These are phyloP conservation scores for Aspergillus nomiae DNA, from an alignment of 2,329 filamentous ascomycete species.

Conservation along the genomic window DNA sequence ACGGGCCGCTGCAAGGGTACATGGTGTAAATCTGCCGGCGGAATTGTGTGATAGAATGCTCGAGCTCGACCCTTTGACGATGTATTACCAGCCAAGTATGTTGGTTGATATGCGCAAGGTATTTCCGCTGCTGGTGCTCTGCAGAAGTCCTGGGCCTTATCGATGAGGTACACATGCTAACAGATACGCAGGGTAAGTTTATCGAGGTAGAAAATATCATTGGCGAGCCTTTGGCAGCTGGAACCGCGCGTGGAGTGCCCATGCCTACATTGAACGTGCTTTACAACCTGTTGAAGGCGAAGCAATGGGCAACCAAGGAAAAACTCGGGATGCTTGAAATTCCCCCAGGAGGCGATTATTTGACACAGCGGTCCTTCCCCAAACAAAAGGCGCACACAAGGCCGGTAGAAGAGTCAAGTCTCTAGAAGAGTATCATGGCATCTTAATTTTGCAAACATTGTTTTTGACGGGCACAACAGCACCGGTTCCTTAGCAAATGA, in stretches of 20 bases:
- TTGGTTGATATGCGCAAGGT: slow-evolving; percentile 54
- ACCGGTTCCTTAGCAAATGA: too few species aligned
- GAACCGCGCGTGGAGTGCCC: slow-evolving; percentile 48
- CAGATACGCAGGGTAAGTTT: too few species aligned
- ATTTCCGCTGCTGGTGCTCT: slow-evolving; percentile 15
- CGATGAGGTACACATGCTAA: too few species aligned
- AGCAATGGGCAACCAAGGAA: slow-evolving; percentile 32
- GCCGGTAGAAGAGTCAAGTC: too few species aligned
- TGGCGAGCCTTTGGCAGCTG: slow-evolving; percentile 59
- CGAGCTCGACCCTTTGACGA: slow-evolving; percentile 47
- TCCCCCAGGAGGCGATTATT: too few species aligned
- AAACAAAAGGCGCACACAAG: too few species aligned
- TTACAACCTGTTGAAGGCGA: slow-evolving; percentile 30
- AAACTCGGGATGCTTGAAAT: not conserved
- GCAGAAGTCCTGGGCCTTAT: too few species aligned
- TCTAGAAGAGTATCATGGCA: too few species aligned
- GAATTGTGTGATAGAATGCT: slow-evolving; percentile 18
- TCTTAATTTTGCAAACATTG: too few species aligned
- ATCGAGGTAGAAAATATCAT: slow-evolving; percentile 51
- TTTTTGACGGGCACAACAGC: too few species aligned
- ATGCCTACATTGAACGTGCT: slow-evolving; percentile 28
- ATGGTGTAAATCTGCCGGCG: slow-evolving; percentile 11
- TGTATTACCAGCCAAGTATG: slow-evolving; percentile 57
- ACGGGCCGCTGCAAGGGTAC: slow-evolving; percentile 28
- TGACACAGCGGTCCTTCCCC: too few species aligned